Base-by-base conservation (phyloP, 2,329 filamentous ascomycete species). In the Hypoxylon sp. region DNA sequence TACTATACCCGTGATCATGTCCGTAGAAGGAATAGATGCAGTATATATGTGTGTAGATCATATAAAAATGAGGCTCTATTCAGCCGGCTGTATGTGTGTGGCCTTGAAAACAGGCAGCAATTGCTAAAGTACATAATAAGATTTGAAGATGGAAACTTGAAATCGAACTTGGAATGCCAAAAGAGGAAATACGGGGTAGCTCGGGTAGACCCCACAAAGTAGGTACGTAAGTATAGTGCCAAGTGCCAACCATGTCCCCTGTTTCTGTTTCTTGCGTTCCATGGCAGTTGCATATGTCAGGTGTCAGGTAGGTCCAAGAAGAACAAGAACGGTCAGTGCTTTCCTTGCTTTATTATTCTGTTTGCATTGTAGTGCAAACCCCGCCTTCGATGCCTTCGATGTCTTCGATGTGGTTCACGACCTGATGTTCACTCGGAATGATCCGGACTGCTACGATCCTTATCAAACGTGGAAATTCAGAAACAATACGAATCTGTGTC, bases 181-280 rank as follows among this genome's bases (percentile, higher is more conserved):
- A 68, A 70, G 21, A 61, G 65, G 65, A 68, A 70, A 70, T 53
- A 70, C 68, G 68, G 68, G 65, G 68, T 68, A 70, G 57, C 21
- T 43, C 48, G 50, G 60, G 34, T 25, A 28, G 23, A 30, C 58
- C 51, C 52, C 48, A 61, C 50, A 57, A 34, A 41, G n/a, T 25
- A 43, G 36, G 30, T 55, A n/a, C n/a, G n/a, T n/a, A 19, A 55
- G 32, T 19, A 17, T 28, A 4, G n/a, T n/a, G n/a, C n/a, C n/a
- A 23, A 23, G 51, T 45, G 32, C 52, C 38, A 43, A 41, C 36
- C 46, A n/a, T 17, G 17, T 34, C 14, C 57, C 50, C 32, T 30
- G 34, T 43, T 21, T 7, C 32, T 25, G 34, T 23, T 36, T 23
- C 46, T 36, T 60, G 43, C 36, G 23, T 53, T 25, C 30, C 21